A percentile compares a stretch with the other conserved stretches of the same genome.
Evolutionary conservation across 2,329 filamentous ascomycete species (phyloP).

Genomic region (Rutstroemia sp.): DNA sequence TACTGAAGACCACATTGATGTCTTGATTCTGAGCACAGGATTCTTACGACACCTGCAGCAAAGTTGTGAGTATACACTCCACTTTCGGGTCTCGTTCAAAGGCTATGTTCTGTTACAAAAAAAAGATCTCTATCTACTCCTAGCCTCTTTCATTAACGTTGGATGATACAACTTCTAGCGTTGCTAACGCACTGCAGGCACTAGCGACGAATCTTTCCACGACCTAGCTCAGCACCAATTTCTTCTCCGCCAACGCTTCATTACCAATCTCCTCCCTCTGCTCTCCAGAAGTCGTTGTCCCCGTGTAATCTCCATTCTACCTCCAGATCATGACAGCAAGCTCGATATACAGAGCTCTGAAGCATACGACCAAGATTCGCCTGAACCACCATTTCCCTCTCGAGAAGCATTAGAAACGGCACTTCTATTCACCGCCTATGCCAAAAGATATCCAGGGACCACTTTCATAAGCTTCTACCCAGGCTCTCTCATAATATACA

Average conservation of each 20-base stretch:
- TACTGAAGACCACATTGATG: neutral
- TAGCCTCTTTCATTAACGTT: neutral
- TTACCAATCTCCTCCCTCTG: neutral
- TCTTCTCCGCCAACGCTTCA: neutral
- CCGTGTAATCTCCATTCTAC: neutral
- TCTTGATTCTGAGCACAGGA: neutral
- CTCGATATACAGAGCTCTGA: neutral
- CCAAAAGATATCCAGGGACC: neutral
- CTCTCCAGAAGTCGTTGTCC: slow-evolving; percentile 1
- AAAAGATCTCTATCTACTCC: neutral
- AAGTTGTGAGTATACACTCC: neutral
- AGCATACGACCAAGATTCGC: neutral
- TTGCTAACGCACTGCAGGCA: neutral
- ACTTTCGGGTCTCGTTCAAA: neutral
- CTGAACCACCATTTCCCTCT: neutral
- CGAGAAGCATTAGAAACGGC: neutral
- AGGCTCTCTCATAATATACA: neutral
- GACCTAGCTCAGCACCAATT: neutral
- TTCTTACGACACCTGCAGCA: neutral
- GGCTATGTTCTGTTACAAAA: neutral
- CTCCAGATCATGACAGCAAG: neutral
- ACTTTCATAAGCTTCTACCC: neutral
- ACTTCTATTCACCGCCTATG: neutral
- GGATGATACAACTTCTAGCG: neutral
- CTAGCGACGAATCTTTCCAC: neutral